Evolutionary conservation across 2,329 filamentous ascomycete genomes (phyloP).

Genomic region (Fusarium nygamai): DNA sequence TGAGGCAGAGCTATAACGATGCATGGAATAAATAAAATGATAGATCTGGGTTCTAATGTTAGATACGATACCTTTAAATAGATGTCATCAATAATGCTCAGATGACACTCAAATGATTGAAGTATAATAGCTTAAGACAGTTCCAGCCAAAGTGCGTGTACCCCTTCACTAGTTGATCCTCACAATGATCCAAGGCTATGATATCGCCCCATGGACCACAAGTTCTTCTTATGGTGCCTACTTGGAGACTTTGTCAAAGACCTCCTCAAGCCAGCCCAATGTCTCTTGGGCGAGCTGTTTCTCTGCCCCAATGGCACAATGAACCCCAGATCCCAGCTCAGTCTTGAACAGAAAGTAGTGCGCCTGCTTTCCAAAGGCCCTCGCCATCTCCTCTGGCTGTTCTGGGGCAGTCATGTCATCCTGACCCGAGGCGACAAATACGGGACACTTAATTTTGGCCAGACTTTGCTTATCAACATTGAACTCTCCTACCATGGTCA

Average conservation of each 20-base stretch:
- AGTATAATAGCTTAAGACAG: background rate
- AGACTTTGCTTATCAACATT: slow-evolving; percentile 15
- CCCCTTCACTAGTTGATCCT: accelerated
- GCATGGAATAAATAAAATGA: background rate
- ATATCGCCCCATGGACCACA: accelerated
- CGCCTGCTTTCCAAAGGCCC: background rate
- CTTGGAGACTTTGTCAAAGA: background rate
- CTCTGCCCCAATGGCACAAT: background rate
- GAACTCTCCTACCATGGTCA: slow-evolving; percentile 4
- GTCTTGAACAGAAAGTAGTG: background rate
- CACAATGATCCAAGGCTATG: accelerated
- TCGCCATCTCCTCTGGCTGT: background rate
- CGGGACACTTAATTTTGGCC: slow-evolving; percentile 7
- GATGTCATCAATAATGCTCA: background rate
- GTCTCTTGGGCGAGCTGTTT: background rate
- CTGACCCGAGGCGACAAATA: background rate
- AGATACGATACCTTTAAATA: background rate
- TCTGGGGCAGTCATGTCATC: background rate
- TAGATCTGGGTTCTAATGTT: background rate
- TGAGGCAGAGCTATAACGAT: background rate
- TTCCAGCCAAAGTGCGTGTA: background rate
- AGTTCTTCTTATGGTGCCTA: accelerated
- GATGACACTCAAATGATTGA: too few species aligned
- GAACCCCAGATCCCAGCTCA: background rate
- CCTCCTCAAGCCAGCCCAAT: background rate